Base-by-base conservation (phyloP, 495 filamentous ascomycete genomes). In the Cercophora newfieldiana region DNA sequence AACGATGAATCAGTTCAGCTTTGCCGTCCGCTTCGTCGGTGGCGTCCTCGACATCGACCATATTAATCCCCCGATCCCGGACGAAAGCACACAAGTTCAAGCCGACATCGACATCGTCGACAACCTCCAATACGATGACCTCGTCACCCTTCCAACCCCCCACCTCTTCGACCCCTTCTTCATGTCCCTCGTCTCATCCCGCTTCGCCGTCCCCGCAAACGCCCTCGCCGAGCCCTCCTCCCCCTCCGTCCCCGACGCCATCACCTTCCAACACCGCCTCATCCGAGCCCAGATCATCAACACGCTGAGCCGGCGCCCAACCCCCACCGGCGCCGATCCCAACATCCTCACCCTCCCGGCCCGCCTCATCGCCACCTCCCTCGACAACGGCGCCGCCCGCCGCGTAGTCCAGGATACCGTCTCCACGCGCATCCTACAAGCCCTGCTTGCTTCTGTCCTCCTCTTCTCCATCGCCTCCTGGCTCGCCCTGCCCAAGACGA, bases 211-310 rank as follows among this genome's bases (percentile, higher is more conserved):
- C 16, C 61, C 71, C 2, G 30, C 53, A 0, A n/a, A 47, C 3
- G 29, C 61, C 28, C 69, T 73, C 21, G 64, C 21, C 25, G 25
- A 57, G 29, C 25, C 51, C 19, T 30, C 57, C 33, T 33, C 50
- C 21, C 57, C 67, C 29, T 58, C 67, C 29, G 58, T 74, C 49
- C 24, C 47, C 25, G 22, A 79, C 68, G 25, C 86, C 78, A 68
- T 87, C 79, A 18, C 79, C 64, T 8, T 77, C 66, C 56, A 85
- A 70, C 31, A 82, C 72, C 25, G 77, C 63, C 61, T 87, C 75
- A 30, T 81, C 71, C 57, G 73, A 68, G 37, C 70, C 3, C 72
- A 74, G 62, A 56, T 66, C 4, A 53, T 72, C 37, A 71, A 47
- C 51, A 61, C 66, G 1, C 64, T 50, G 33, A 66, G 67, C 69